Base-by-base conservation (phyloP, 305 asterid genomes). In the Fraxinus platypoda region DNA sequence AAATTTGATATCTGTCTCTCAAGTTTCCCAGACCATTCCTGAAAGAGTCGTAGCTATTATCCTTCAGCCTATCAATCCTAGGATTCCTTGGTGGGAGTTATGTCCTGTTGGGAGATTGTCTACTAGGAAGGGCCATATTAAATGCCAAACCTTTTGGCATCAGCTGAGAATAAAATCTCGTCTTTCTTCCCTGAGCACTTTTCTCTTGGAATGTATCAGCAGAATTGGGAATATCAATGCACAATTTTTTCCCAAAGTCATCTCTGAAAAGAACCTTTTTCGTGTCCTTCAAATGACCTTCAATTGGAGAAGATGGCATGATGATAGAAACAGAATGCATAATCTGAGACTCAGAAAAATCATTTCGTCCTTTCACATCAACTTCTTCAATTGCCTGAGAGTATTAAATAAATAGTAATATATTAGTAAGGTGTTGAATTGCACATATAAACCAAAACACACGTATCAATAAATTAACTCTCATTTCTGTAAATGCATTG, bases 21-120 rank as follows among this genome's bases (percentile, higher is more conserved):
- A 19, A 91, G 91, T 57, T 84, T 86, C 1, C 95, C 97, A 0
- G 97, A 93, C 93, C 94, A 91, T 52, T 93, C 88, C 91, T 95
- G 93, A 93, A 95, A 52, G 94, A 87, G 87, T 93, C 94, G 26
- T 80, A 95, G 74, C 95, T 86, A 33, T 80, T 85, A 35, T 95
- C 97, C 82, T 86, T 90, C 17, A 84, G 78, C 74, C 85, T 84
- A 15, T 83, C 81, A 70, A 81, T 84, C 77, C 89, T 84, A 2
- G 90, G 94, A 85, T 86, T 86, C 76, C 83, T 80, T 0, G 35
- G 35, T 0, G 91, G 86, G 19, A 52, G 72, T 12, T 31, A 79
- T 8, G 71, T 13, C 17, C 2, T 77, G 74, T 59, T 79, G 21
- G 87, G 81, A 9, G 81, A 83, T 64, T 83, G 83, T 17, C 72